These are phyloP conservation scores for Xylariaceae sp. DNA, from an alignment of 2,329 filamentous ascomycete species.

Conservation along the genomic window DNA sequence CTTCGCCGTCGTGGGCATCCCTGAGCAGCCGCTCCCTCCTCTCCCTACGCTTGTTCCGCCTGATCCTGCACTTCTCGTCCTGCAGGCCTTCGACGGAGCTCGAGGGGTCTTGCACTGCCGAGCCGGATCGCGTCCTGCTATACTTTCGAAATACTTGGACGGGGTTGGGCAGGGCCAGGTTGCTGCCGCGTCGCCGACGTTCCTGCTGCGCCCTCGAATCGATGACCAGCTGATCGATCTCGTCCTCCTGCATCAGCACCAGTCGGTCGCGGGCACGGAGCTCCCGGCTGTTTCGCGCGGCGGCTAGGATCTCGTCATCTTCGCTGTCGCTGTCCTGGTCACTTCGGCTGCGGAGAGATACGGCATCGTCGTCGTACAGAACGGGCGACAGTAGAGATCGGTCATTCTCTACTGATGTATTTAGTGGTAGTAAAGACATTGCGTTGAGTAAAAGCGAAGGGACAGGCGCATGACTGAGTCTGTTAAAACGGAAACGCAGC, in stretches of 20 bases:
- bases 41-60: constrained; percentile 45
- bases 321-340: constrained; percentile 74
- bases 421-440: constrained; percentile 29
- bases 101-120: constrained; percentile 37
- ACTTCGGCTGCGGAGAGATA: constrained; percentile 59
- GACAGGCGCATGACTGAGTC: no score
- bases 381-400: constrained; percentile 55
- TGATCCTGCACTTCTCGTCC: constrained; percentile 44
- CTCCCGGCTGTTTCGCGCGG: constrained; percentile 63
- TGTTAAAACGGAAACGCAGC: no score
- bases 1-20: constrained; percentile 57
- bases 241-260: constrained; percentile 71
- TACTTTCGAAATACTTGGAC: constrained; percentile 38
- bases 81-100: constrained; percentile 46
- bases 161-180: constrained; percentile 46
- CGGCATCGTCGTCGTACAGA: constrained; percentile 63
- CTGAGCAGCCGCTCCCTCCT: constrained; percentile 49
- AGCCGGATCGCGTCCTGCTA: constrained; percentile 30
- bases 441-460: not conserved
- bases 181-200: constrained; percentile 40
- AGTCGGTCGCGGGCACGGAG: constrained; percentile 63
- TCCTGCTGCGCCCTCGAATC: constrained; percentile 44
- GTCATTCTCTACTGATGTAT: constrained; percentile 27
- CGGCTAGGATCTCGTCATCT: constrained; percentile 62
- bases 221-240: constrained; percentile 56